Percentiles rank a stretch among this genome's conserved stretches.
phyloP scores from a whole-genome alignment of 768 basidiomycete species.

The Kwoniella mangroviensis region DNA sequence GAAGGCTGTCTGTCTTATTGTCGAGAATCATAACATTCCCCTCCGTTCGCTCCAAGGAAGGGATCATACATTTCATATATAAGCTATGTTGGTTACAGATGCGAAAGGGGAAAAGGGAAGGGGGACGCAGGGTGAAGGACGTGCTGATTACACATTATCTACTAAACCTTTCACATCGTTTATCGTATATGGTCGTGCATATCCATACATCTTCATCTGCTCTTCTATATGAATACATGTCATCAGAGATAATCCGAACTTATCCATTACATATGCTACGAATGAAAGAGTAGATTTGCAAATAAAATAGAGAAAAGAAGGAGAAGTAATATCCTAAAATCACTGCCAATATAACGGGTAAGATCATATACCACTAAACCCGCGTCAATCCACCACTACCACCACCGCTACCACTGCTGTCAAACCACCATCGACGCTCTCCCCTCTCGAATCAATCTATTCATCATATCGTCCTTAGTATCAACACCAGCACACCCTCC shows the following conservation, averaged over 20 bases:
- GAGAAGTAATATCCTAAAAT: not conserved
- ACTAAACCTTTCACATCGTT: not conserved
- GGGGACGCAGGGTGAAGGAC: not conserved
- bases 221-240: not conserved
- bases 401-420: not conserved
- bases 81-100: not conserved
- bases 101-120: not conserved
- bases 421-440: not conserved
- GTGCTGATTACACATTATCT: not conserved
- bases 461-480: slow-evolving; percentile 3
- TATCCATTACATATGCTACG: not conserved
- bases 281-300: not conserved
- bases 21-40: no score
- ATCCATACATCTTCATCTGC: not conserved
- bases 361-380: not conserved
- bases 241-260: not conserved
- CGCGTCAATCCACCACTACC: not conserved
- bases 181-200: not conserved
- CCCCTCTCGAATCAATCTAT: not conserved
- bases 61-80: slow-evolving; percentile 9
- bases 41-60: slow-evolving; percentile 6
- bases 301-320: not conserved
- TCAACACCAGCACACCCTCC: not conserved
- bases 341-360: not conserved
- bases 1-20: not conserved